phyloP scores from a whole-genome alignment of 192 early-diverging fungal genomes.

The Entomortierella lignicola region DNA sequence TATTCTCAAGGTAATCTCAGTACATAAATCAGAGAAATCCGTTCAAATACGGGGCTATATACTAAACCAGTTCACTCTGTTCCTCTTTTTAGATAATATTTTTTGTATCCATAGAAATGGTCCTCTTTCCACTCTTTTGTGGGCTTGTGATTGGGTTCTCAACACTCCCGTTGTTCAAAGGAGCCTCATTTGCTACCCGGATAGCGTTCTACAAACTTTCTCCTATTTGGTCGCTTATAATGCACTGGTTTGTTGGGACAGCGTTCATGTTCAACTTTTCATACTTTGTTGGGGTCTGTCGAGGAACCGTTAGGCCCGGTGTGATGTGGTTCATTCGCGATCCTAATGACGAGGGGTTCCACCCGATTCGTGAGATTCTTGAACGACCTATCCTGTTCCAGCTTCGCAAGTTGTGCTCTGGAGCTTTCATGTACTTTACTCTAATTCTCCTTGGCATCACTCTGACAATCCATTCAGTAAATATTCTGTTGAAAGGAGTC shows the following conservation, averaged over 20 bases:
- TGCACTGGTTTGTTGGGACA: slow-evolving; percentile 94
- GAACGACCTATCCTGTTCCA: slow-evolving; percentile 81
- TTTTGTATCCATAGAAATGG: slow-evolving; percentile 89
- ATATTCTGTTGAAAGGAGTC: slow-evolving; percentile 40
- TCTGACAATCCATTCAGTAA: slow-evolving; percentile 54
- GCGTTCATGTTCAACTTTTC: slow-evolving; percentile 96
- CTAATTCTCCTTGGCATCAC: slow-evolving; percentile 82
- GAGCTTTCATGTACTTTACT: slow-evolving; percentile 83
- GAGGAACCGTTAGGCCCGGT: slow-evolving; percentile 90
- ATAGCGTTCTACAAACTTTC: slow-evolving; percentile 64
- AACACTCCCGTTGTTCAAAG: slow-evolving; percentile 80
- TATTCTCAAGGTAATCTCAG: slow-evolving; percentile 69
- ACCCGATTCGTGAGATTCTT: slow-evolving; percentile 93
- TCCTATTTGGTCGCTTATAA: slow-evolving; percentile 71
- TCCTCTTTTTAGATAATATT: slow-evolving; percentile 69
- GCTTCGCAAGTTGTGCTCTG: slow-evolving; percentile 83
- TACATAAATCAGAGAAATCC: background rate
- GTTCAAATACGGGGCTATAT: background rate
- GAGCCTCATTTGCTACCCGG: slow-evolving; percentile 65
- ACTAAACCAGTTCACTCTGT: background rate
- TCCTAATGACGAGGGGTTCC: slow-evolving; percentile 93
- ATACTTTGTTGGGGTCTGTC: slow-evolving; percentile 79
- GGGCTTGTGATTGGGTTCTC: slow-evolving; percentile 85
- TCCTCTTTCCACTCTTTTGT: slow-evolving; percentile 87
- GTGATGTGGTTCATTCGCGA: slow-evolving; percentile 99